Evolutionary conservation across 495 filamentous ascomycete species (phyloP), one percentile per base, ranked within the genome.

Genomic region (Talaromyces wortmannii): DNA sequence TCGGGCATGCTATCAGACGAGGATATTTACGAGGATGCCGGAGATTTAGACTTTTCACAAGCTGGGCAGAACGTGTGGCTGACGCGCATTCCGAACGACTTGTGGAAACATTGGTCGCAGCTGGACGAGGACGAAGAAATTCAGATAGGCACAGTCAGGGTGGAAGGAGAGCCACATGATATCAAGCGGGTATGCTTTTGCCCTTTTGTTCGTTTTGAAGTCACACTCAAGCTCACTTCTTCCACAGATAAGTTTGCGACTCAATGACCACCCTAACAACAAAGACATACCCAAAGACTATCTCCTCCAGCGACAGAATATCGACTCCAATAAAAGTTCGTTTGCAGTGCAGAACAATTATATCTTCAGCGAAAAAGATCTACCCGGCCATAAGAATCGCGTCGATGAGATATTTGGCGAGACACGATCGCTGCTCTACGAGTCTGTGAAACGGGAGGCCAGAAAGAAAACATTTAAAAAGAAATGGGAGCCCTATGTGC

Each of bases 341-440:
- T 67, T 76, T 49, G 63, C 67, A 49, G 72, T 73, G 0, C 64
- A 81, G 63, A 98, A 97, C 63, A 92, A 89, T 7, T 96, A 83
- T 63, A 70, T 97, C 43, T 97, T 97, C 63, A 88, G 86, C 13
- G 92, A 97, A 69, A 91, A 94, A 66, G 88, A 97, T 64, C 78
- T 95, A 18, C 87, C 91, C 2, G 89, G 88, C 30, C 91, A 84
- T 63, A 83, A 84, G 55, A 78, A 78, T 12, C 64, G 59, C 10
- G 52, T 59, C 11, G 58, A 63, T 43, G 66, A 70, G 15, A 53
- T 60, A n/a, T 75, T 77, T 55, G 74, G 74, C 29, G 74, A 75
- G 55, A 66, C 65, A 15, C 70, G 75, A 30, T 78, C 75, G 15
- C 69, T 71, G 17, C 58, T 78, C 17, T 78, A 78, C 53, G 72